Base-by-base conservation (phyloP, 2,329 filamentous ascomycete genomes). In the Penicillium sp. region DNA sequence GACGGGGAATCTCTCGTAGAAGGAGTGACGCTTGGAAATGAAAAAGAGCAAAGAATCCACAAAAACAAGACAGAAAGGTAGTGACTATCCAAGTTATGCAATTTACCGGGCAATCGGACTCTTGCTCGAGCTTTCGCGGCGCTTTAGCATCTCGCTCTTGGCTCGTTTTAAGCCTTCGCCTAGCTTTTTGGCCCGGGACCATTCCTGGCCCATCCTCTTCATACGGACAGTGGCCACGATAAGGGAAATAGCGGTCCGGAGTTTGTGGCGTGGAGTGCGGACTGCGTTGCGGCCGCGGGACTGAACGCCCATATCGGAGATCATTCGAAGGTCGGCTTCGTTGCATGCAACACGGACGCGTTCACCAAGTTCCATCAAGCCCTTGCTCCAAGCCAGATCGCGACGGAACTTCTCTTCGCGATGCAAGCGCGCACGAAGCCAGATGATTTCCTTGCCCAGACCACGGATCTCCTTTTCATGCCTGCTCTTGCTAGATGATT, bases 381-480 rank as follows among this genome's bases (percentile, higher is more conserved):
- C 82, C 77, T 98, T 98, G 54, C 88, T 88, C 71, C 85, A 95
- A 7, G 86, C 87, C 26, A 91, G 80, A 60, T 90, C 87, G 52
- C 79, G 78, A 34, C 93, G 80, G 70, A 97, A 84, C 41, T 79
- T 81, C 57, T 87, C 82, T 69, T 96, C 91, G 26, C 93, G 80
- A 64, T 81, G 78, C 72, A 86, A 87, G 42, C 85, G 82, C 1
- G 88, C 87, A 60, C 89, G 82, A 66, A 97, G 81, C 82, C 87
- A 97, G 61, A 89, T 81, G 65, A 97, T 91, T 70, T 97, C 90
- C 71, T 93, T 86, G 43, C 82, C 80, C 63, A 97, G 77, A 14
- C 91, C 91, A 56, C 84, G 81, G 43, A 96, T 81, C 60, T 89
- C 82, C 37, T 85, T 82, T 40, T 78, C 74, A 64, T 74, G 61